A percentile compares a stretch with the other conserved stretches of the same genome.
phyloP scores from a whole-genome alignment of 202 grass and related monocot genomes.

The Musa balbisiana region DNA sequence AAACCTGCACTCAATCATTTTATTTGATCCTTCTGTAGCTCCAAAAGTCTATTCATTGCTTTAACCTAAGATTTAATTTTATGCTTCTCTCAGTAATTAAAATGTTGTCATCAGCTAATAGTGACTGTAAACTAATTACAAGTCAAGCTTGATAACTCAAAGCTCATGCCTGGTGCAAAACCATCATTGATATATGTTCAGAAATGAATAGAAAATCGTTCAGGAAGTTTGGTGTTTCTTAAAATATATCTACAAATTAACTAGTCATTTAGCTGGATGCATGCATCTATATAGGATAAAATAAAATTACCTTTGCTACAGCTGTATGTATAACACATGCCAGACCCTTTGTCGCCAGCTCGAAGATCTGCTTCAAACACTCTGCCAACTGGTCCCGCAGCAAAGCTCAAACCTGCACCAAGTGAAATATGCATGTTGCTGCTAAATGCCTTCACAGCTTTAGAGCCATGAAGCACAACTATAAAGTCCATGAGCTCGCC shows the following conservation, averaged over 20 bases:
- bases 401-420: constrained; percentile 74
- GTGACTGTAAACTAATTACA: too few relatives aligned
- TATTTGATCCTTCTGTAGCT: too few relatives aligned
- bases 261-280: neutral
- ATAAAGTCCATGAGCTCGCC: constrained; percentile 83
- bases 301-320: constrained; percentile 70
- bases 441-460: constrained; percentile 69
- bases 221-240: neutral
- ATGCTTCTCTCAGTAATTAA: too few relatives aligned
- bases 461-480: constrained; percentile 61
- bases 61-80: too few relatives aligned
- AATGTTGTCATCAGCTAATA: too few relatives aligned
- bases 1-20: too few relatives aligned
- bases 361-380: constrained; percentile 84
- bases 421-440: constrained; percentile 80
- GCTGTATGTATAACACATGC: constrained; percentile 88
- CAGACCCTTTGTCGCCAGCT: constrained; percentile 68
- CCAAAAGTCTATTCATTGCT: too few relatives aligned
- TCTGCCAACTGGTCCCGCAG: constrained; percentile 79
- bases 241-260: neutral
- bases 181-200: too few relatives aligned
- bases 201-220: too few relatives aligned
- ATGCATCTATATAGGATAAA: neutral
- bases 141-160: too few relatives aligned
- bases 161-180: too few relatives aligned